These are phyloP conservation scores for Aspergillus saccharolyticus DNA, from an alignment of 495 filamentous ascomycete species.

Conservation along the genomic window DNA sequence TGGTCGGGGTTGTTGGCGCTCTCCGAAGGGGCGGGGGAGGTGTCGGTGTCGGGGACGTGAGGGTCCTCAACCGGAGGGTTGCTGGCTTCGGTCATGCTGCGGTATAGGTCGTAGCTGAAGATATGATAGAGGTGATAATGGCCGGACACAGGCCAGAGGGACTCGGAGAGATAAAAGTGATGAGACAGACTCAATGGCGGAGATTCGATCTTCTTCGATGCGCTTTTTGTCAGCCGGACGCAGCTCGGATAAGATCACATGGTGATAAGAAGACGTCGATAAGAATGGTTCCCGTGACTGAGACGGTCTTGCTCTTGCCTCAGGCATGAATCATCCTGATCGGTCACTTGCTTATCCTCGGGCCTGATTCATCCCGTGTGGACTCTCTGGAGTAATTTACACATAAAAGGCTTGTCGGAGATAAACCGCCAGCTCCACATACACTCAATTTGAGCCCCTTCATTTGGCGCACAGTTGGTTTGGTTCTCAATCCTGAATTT, in stretches of 20 bases:
- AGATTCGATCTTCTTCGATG: slow-evolving; percentile 23
- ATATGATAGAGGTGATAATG: no score
- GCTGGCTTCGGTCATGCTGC: no score
- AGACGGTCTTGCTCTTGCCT: slow-evolving; percentile 4
- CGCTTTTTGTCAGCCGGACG: slow-evolving; percentile 38
- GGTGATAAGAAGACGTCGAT: neutral
- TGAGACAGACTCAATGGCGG: neutral
- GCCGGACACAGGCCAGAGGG: no score
- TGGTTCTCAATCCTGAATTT: neutral
- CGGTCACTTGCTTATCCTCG: neutral
- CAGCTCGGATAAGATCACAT: slow-evolving; percentile 10
- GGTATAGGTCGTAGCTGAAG: no score
- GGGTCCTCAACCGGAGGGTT: no score
- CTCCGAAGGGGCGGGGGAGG: neutral
- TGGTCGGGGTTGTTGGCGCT: neutral
- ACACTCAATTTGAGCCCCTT: neutral
- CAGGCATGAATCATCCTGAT: slow-evolving; percentile 11
- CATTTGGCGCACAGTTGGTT: neutral
- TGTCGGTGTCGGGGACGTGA: neutral
- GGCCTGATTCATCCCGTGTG: neutral
- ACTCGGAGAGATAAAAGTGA: neutral
- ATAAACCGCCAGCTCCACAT: no score
- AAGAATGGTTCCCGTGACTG: neutral
- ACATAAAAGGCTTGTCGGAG: no score
- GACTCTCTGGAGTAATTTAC: neutral